Evolutionary conservation across 75 land plant species (phyloP).

Genomic region (Isoetes taiwanensis): DNA sequence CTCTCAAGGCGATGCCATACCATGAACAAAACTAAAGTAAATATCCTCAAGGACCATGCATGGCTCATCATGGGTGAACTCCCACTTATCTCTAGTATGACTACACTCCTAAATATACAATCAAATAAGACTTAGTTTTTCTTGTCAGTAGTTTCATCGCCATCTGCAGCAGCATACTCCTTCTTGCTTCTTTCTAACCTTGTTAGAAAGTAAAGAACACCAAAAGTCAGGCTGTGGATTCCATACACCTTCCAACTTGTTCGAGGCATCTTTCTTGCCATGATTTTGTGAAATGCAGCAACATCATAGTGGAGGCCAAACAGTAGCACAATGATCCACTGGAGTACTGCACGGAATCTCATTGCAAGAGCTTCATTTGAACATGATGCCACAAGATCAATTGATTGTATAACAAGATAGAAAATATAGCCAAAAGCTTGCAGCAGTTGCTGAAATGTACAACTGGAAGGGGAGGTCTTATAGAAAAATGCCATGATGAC

Average conservation of each 20-base stretch:
- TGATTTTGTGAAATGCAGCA: slow-evolving; percentile 55
- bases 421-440: slow-evolving; percentile 53
- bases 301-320: slow-evolving; percentile 67
- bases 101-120: too few relatives aligned
- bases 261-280: slow-evolving; percentile 42
- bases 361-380: slow-evolving; percentile 27
- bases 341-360: slow-evolving; percentile 33
- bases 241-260: slow-evolving; percentile 65
- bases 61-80: too few relatives aligned
- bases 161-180: slow-evolving; percentile 32
- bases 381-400: slow-evolving; percentile 38
- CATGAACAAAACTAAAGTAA: too few relatives aligned
- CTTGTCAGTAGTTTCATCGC: slow-evolving; percentile 6
- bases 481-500: slow-evolving; percentile 68
- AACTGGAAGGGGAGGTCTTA: slow-evolving; percentile 40
- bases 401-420: slow-evolving; percentile 37
- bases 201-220: slow-evolving; percentile 34
- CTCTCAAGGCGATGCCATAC: too few relatives aligned
- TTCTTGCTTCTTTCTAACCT: slow-evolving; percentile 55
- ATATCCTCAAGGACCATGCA: too few relatives aligned
- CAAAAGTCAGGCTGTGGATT: slow-evolving; percentile 43
- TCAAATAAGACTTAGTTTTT: slow-evolving; percentile 9
- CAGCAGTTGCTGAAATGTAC: slow-evolving; percentile 38
- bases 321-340: slow-evolving; percentile 38
- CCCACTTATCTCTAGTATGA: too few relatives aligned